These are phyloP conservation scores for Tieghemostelium lacteum DNA, from an alignment of 78 protist genomes.

Conservation along the genomic window DNA sequence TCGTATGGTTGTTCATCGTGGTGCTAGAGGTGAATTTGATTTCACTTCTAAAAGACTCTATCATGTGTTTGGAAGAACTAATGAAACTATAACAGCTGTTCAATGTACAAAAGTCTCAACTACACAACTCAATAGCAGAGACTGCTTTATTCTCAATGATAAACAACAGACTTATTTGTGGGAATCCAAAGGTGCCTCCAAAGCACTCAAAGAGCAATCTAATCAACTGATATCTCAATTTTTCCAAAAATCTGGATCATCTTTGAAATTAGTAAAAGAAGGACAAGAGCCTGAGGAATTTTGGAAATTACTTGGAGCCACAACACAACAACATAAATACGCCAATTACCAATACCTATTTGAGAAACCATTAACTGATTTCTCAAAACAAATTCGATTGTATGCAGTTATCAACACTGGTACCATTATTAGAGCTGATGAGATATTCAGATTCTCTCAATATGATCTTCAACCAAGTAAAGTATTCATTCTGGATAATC, in stretches of 20 bases:
- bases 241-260: too few relatives aligned
- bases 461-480: conserved; percentile 41
- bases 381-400: conserved; percentile 8
- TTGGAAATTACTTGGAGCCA: conserved; percentile 55
- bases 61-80: conserved; percentile 21
- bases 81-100: conserved; percentile 1
- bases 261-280: conserved; percentile 4
- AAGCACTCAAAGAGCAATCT: conserved; percentile 31
- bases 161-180: conserved; percentile 11
- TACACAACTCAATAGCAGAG: conserved; percentile 24
- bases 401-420: conserved; percentile 54
- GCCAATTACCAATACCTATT: conserved; percentile 5
- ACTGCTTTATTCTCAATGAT: conserved; percentile 18
- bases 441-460: conserved; percentile 44
- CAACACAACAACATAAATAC: conserved; percentile 2
- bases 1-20: conserved; percentile 44
- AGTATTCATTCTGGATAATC: conserved; percentile 31
- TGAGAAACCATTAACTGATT: neutral
- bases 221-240: too few relatives aligned
- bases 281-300: conserved; percentile 21
- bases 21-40: conserved; percentile 13
- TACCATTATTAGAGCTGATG: conserved; percentile 67
- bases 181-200: conserved; percentile 30
- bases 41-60: conserved; percentile 14
- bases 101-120: conserved; percentile 9